Base-by-base conservation (phyloP, 1,284 basidiomycete species). In the Kwoniella shivajii region DNA sequence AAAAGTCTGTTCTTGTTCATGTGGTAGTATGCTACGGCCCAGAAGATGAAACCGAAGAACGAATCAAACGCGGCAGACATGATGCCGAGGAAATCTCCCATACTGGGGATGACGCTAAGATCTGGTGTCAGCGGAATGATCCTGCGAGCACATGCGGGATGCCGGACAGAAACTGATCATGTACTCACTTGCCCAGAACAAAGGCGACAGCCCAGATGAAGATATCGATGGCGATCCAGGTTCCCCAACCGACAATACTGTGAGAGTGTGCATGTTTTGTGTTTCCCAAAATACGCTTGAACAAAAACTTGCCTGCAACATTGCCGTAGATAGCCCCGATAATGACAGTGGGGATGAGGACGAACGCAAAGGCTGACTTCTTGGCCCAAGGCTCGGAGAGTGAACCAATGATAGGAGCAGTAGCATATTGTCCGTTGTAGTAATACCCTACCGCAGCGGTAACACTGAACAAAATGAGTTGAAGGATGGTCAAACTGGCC, bases 361-460 rank as follows among this genome's bases (percentile, higher is more conserved):
- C 72, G 42, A 75, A 72, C 0, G 69, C 69, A 45, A 72, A 75
- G 2, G 83, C 53, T 78, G 77, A 75, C 79, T 85, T 64, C 81
- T 73, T 65, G 82, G 82, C 68, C 83, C 80, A 63, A 78, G 82
- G 24, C 30, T 67, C 59, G n/a, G 59, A 61, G 26, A 75, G 62
- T 2, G 73, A 75, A 20, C 70, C 72, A 50, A 73, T 69, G 48
- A 66, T 79, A 67, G 75, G 78, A 42, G 72, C 76, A 48, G 70
- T 69, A 4, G 74, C 60, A 60, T 75, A 75, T 49, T 76, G 71
- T 4, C 75, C 76, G 18, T 71, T 57, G 64, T 68, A 75, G 51
- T 68, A 79, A 68, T 87, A 88, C 42, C 86, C 83, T 29, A 88
- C 78, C 2, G 84, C 82, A 13, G 86, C 85, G 42, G 82, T 83